Base-by-base conservation (phyloP, 169 alveolate genomes). In the Plasmodium malariae region DNA sequence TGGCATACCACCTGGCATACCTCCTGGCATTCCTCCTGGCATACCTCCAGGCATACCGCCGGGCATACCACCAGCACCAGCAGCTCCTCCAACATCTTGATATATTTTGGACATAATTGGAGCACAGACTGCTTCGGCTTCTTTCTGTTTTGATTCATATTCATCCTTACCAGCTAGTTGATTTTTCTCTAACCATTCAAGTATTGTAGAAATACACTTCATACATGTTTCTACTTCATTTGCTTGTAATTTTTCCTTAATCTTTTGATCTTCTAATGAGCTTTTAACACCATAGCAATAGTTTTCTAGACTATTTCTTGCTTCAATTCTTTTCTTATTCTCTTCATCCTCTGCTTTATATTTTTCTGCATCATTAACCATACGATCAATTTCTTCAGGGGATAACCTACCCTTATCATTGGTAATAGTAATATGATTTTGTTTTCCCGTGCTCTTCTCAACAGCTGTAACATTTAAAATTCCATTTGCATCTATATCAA, bases 401-500 rank as follows among this genome's bases (percentile, higher is more conserved):
- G 98, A 95, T 49, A 97, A 95, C 87, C 99, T 96, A 40, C 99
- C 99, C 93, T 97, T 97, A 85, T 97, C 99, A 95, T 98, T 98
- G 60, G 99, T 98, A 88, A 98, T 98, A 69, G 99, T 97, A 88
- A 98, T 98, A 88, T 97, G 97, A 88, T 96, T 96, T 83, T 96
- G 93, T 94, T 97, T 97, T 34, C 98, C 98, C 24, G 99, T 96
- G 68, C 98, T 93, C 95, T 98, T 98, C 88, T 98, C 99, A 88
- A 93, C 96, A 62, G 99, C 99, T 6, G 98, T 92, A 28, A 98
- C 99, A 93, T 97, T 97, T 93, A 97, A 93, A 71, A 98, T 97
- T 83, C 99, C 99, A 94, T 98, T 98, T 60, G 98, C 99, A 94
- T 98, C 99, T 54, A 98, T 95, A 91, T 98, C 99, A 87, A 98